A percentile compares a stretch with the other conserved stretches of the same genome.
Conservation (phyloP, 2,329 filamentous ascomycete species). For the Colletotrichum trifolii region DNA sequence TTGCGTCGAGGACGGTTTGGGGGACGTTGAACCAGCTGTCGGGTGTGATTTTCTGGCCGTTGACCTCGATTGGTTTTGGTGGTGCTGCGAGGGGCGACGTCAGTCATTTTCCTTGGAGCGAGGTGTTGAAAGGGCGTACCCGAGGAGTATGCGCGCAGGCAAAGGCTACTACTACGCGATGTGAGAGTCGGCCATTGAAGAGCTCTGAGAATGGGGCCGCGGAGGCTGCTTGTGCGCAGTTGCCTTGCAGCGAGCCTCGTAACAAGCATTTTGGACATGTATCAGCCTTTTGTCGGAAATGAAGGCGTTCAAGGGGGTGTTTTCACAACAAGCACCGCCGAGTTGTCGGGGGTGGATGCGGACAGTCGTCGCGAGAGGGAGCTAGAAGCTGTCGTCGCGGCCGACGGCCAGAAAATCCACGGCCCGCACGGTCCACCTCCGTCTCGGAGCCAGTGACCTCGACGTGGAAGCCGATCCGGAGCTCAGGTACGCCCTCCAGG, state of each 20-base stretch:
- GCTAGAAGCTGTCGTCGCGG: neutral
- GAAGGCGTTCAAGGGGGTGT: constrained; percentile 16
- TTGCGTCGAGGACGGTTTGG: constrained; percentile 76
- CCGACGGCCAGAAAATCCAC: constrained; percentile 17
- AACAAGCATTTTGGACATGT: constrained; percentile 19
- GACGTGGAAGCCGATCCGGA: no score
- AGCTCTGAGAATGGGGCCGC: constrained; percentile 18
- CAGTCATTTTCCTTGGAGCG: no score
- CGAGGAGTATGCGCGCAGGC: constrained; percentile 38
- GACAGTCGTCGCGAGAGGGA: constrained; percentile 5
- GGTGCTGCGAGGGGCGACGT: no score
- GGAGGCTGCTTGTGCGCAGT: constrained; percentile 26
- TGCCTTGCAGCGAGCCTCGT: constrained; percentile 33
- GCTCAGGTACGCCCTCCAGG: no score
- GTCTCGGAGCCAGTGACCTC: neutral
- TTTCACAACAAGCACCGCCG: constrained; percentile 23
- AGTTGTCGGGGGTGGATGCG: neutral
- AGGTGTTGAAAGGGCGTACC: constrained; percentile 36
- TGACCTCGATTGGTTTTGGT: constrained; percentile 62
- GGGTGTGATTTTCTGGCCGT: constrained; percentile 71
- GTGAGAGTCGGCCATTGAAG: constrained; percentile 15
- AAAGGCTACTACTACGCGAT: constrained; percentile 12
- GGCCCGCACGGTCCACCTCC: constrained; percentile 13
- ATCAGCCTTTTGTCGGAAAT: constrained; percentile 7
- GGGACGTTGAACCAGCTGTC: constrained; percentile 91